A percentile compares a stretch with the other conserved stretches of the same genome.
phyloP scores from a whole-genome alignment of 805 yeast species.

The Spathaspora hagerdaliae region DNA sequence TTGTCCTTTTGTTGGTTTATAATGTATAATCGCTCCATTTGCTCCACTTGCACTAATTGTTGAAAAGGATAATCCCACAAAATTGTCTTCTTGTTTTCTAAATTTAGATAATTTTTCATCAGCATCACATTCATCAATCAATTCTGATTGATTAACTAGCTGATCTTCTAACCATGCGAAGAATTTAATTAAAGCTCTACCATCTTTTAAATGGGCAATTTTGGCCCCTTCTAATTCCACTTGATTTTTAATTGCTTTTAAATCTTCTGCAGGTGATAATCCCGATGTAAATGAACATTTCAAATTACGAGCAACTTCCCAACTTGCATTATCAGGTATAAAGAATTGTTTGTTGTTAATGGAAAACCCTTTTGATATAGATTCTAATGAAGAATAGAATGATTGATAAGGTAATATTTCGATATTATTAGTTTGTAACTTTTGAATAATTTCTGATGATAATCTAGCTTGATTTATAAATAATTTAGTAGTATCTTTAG shows the following conservation, averaged over 20 bases:
- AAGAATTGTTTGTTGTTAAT: constrained; percentile 25
- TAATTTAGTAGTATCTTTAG: constrained; percentile 27
- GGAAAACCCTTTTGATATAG: constrained; percentile 33
- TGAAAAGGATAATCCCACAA: constrained; percentile 64
- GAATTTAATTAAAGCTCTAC: constrained; percentile 49
- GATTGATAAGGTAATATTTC: constrained; percentile 38
- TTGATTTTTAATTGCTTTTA: constrained; percentile 50
- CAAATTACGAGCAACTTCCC: constrained; percentile 37
- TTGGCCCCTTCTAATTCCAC: constrained; percentile 49
- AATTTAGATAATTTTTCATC: constrained; percentile 43
- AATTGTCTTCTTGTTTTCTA: constrained; percentile 41
- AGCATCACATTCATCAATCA: constrained; percentile 57
- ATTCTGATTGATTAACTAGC: constrained; percentile 35
- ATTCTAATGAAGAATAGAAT: constrained; percentile 42
- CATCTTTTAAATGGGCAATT: constrained; percentile 54
- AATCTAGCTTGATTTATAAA: constrained; percentile 43
- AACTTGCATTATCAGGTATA: constrained; percentile 30
- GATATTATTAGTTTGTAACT: constrained; percentile 22
- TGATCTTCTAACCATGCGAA: constrained; percentile 60
- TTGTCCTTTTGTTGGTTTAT: constrained; percentile 48
- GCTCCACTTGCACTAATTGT: constrained; percentile 75
- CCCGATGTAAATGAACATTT: constrained; percentile 25
- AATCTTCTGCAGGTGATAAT: constrained; percentile 42
- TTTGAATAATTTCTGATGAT: constrained; percentile 20
- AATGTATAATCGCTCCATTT: constrained; percentile 76